Conservation (phyloP, 2,329 filamentous ascomycete species). For the Botrytis byssoidea region DNA sequence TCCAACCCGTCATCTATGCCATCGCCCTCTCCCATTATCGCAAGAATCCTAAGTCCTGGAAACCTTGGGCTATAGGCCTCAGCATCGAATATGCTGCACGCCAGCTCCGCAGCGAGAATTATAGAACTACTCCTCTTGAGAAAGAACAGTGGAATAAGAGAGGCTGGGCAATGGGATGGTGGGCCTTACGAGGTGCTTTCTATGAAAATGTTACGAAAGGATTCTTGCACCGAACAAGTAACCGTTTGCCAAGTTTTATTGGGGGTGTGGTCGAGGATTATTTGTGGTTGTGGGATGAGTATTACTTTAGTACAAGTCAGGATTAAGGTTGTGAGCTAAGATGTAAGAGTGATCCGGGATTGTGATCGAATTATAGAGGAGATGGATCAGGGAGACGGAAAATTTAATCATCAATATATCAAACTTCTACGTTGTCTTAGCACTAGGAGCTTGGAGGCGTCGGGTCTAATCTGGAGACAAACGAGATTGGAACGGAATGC, state of each 20-base stretch:
- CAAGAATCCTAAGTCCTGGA: constrained; percentile 73
- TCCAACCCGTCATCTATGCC: constrained; percentile 85
- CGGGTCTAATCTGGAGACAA: background rate
- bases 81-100: constrained; percentile 83
- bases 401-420: background rate
- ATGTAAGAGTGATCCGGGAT: background rate
- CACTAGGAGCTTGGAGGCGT: background rate
- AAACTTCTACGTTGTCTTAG: background rate
- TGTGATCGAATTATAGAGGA: background rate
- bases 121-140: constrained; percentile 79
- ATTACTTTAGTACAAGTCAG: constrained; percentile 66
- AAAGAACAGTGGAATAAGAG: constrained; percentile 85
- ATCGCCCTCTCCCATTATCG: constrained; percentile 68
- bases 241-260: constrained; percentile 60
- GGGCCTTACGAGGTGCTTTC: constrained; percentile 93
- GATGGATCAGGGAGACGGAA: background rate
- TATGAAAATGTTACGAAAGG: constrained; percentile 89
- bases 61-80: constrained; percentile 85
- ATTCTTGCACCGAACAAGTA: constrained; percentile 56
- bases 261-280: constrained; percentile 91
- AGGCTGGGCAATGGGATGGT: constrained; percentile 91
- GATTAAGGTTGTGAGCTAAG: constrained; percentile 25
- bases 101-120: constrained; percentile 66
- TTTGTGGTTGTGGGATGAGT: constrained; percentile 96
- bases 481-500: background rate